phyloP scores from a whole-genome alignment of 2,329 filamentous ascomycete species.

The Exophiala calicioides region DNA sequence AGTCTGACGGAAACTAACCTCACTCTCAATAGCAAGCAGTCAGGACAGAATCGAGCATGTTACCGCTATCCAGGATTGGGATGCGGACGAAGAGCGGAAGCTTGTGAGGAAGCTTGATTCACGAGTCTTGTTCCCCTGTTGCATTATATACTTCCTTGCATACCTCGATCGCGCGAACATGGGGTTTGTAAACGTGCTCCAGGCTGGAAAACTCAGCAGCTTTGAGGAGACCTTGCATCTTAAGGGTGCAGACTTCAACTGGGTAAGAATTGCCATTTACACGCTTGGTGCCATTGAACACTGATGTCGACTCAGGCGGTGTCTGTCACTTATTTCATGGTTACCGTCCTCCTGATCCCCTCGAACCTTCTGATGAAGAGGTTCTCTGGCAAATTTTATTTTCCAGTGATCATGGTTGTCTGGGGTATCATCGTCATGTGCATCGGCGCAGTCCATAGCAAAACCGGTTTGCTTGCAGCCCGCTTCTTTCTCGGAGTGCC shows the following conservation, averaged over 20 bases:
- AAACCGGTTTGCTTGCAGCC: slow-evolving; percentile 23
- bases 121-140: slow-evolving; percentile 25
- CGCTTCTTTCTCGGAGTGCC: slow-evolving; percentile 30
- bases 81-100: slow-evolving; percentile 21
- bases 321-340: slow-evolving; percentile 28
- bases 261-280: slow-evolving; percentile 11
- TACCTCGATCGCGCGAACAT: slow-evolving; percentile 29
- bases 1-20: not conserved
- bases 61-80: slow-evolving; percentile 25
- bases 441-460: slow-evolving; percentile 19
- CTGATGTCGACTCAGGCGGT: slow-evolving; percentile 15
- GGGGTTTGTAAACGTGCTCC: slow-evolving; percentile 26
- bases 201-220: slow-evolving; percentile 17
- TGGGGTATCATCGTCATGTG: slow-evolving; percentile 35
- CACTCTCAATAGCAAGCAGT: slow-evolving; percentile 9
- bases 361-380: slow-evolving; percentile 30
- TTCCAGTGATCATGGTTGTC: slow-evolving; percentile 52
- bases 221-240: slow-evolving; percentile 21
- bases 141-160: slow-evolving; percentile 29
- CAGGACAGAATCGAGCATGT: slow-evolving; percentile 19
- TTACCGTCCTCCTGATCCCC: slow-evolving; percentile 27
- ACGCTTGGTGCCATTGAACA: not conserved
- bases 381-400: slow-evolving; percentile 24
- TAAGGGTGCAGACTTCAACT: slow-evolving; percentile 27
- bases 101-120: slow-evolving; percentile 29